Percentiles rank a stretch among this genome's conserved stretches.
Evolutionary conservation across 2,329 filamentous ascomycete species (phyloP).

Genomic region (Clonostachys byssicola): DNA sequence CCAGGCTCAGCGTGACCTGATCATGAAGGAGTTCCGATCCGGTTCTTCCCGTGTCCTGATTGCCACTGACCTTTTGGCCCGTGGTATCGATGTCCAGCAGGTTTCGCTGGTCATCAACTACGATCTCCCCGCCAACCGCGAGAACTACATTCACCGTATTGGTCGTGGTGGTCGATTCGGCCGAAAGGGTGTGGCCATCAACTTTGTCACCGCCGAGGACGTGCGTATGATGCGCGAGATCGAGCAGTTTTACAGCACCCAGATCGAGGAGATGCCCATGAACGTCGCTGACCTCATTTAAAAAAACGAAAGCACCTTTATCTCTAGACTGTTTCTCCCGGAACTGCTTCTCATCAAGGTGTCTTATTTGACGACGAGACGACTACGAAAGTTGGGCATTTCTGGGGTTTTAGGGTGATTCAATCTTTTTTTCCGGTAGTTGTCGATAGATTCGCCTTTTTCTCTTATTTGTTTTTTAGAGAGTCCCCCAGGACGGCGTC

Average conservation of each 20-base stretch:
- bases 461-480: slow-evolving; percentile 2
- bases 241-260: slow-evolving; percentile 99
- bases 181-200: slow-evolving; percentile 99
- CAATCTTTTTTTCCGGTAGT: slow-evolving; percentile 13
- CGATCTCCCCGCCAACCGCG: slow-evolving; percentile 95
- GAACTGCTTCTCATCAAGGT: not conserved
- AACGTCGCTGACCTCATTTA: slow-evolving; percentile 75
- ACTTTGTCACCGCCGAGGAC: slow-evolving; percentile 99
- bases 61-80: slow-evolving; percentile 93
- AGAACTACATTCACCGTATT: slow-evolving; percentile 99
- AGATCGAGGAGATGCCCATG: slow-evolving; percentile 99
- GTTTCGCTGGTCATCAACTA: slow-evolving; percentile 99
- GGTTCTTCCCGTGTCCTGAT: slow-evolving; percentile 98
- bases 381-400: not conserved
- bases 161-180: slow-evolving; percentile 99
- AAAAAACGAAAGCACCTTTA: slow-evolving; percentile 19
- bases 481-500: slow-evolving; percentile 2
- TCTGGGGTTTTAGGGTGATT: not conserved
- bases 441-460: slow-evolving; percentile 27
- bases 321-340: not conserved
- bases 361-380: not conserved
- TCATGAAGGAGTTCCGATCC: slow-evolving; percentile 99
- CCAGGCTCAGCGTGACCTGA: slow-evolving; percentile 93
- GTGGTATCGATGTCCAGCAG: slow-evolving; percentile 99
- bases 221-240: slow-evolving; percentile 99